Conservation (phyloP, 768 basidiomycete species). For the Suillus clintonianus region DNA sequence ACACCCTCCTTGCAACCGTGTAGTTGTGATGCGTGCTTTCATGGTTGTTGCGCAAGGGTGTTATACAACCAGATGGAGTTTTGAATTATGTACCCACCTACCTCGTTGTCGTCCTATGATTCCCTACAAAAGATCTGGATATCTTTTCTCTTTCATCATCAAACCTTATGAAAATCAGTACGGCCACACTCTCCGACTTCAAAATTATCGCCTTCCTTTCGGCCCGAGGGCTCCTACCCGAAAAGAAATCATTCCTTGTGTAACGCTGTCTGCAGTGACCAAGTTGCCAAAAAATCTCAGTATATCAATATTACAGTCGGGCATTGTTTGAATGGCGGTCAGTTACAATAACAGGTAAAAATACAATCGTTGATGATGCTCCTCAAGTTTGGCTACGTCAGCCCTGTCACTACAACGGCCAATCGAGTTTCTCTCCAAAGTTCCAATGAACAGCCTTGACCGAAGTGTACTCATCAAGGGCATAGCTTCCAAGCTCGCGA, state of each 20-base stretch:
- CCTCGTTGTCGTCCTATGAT: not conserved
- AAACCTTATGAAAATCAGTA: not conserved
- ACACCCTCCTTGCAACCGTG: not conserved
- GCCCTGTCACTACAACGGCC: slow-evolving; percentile 57
- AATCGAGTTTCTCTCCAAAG: slow-evolving; percentile 76
- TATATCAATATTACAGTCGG: not conserved
- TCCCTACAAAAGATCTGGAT: not conserved
- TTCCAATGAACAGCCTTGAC: slow-evolving; percentile 88
- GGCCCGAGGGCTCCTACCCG: not conserved
- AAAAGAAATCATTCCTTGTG: not conserved
- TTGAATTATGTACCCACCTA: not conserved
- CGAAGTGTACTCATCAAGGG: slow-evolving; percentile 81
- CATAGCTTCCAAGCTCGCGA: slow-evolving; percentile 84
- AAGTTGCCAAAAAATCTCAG: not conserved
- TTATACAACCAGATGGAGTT: not conserved
- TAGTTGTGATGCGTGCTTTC: not conserved
- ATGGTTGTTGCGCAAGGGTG: not conserved
- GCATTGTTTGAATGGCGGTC: not conserved
- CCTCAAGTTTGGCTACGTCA: not conserved
- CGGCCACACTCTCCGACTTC: not conserved
- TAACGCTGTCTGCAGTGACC: no score
- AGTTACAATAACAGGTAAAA: not conserved
- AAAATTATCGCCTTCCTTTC: not conserved
- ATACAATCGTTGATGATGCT: not conserved
- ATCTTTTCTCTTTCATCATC: not conserved